Conservation (phyloP, 2,329 filamentous ascomycete genomes). For the Parafenestella ontariensis region DNA sequence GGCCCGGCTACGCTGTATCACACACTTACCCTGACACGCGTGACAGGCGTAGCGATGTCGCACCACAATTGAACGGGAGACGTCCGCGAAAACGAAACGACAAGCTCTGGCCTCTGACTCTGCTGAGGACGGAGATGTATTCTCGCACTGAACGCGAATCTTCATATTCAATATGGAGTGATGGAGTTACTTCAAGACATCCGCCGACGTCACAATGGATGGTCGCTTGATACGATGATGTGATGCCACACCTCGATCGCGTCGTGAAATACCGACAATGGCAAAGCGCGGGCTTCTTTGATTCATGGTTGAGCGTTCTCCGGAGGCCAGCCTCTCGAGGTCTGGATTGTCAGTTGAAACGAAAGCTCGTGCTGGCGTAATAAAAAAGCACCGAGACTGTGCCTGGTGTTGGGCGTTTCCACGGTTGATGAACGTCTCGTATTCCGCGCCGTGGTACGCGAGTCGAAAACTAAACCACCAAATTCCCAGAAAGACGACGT, state of each 20-base stretch:
- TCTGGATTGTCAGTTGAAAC: slow-evolving; percentile 9
- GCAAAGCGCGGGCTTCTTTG: background rate
- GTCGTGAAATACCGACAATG: slow-evolving; percentile 5
- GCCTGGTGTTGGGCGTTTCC: slow-evolving; percentile 13
- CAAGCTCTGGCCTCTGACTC: slow-evolving; percentile 16
- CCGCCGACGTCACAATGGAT: too few relatives aligned
- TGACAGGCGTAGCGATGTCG: slow-evolving; percentile 26
- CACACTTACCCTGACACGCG: slow-evolving; percentile 5
- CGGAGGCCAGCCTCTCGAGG: slow-evolving; percentile 3
- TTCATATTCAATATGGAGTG: background rate
- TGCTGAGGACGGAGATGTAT: background rate
- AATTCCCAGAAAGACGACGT: slow-evolving; percentile 12
- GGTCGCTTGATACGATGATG: background rate
- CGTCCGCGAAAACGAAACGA: slow-evolving; percentile 28
- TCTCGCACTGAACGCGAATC: background rate
- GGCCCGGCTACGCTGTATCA: slow-evolving; percentile 12
- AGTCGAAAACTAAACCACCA: slow-evolving; percentile 6
- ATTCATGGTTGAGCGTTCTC: background rate
- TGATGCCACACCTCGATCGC: slow-evolving; percentile 1
- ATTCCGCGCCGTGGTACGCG: slow-evolving; percentile 15
- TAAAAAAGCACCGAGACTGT: background rate
- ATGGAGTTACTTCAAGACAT: too few relatives aligned
- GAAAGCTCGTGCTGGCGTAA: slow-evolving; percentile 6
- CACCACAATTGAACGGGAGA: slow-evolving; percentile 31
- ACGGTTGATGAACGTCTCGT: slow-evolving; percentile 11